Conservation (phyloP, 139 green algal species). For the Raphidocelis subcapitata region DNA sequence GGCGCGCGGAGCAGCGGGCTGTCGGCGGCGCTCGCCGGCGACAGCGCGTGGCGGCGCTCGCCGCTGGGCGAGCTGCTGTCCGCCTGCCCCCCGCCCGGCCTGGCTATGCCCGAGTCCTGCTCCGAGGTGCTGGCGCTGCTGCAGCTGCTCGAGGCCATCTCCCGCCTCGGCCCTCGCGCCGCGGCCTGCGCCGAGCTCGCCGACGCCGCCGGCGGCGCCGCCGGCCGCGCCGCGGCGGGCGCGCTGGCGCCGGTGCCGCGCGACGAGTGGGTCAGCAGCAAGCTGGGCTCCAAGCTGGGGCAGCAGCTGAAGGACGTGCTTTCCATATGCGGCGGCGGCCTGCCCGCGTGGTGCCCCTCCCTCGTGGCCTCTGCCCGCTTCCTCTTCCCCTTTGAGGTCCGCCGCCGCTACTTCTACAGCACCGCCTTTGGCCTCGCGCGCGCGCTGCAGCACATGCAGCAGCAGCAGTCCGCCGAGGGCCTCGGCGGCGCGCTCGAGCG, state of each 20-base stretch:
- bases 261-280: slow-evolving; percentile 81
- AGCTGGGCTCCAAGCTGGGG: slow-evolving; percentile 87
- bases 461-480: slow-evolving; percentile 66
- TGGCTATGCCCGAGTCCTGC: slow-evolving; percentile 26
- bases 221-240: background rate
- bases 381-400: slow-evolving; percentile 92
- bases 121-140: slow-evolving; percentile 68
- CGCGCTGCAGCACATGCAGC: slow-evolving; percentile 88
- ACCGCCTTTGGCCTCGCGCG: slow-evolving; percentile 86
- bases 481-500: slow-evolving; percentile 35
- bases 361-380: slow-evolving; percentile 66
- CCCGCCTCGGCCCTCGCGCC: slow-evolving; percentile 39
- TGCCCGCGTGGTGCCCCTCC: slow-evolving; percentile 80
- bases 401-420: slow-evolving; percentile 85
- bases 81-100: slow-evolving; percentile 32
- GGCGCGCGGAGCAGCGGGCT: background rate
- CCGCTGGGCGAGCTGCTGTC: slow-evolving; percentile 53
- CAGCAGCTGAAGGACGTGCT: slow-evolving; percentile 93
- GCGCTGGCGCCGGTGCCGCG: slow-evolving; percentile 40
- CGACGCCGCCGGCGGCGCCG: background rate
- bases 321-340: slow-evolving; percentile 77
- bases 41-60: background rate
- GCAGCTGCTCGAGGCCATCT: slow-evolving; percentile 71
- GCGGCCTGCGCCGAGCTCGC: slow-evolving; percentile 9
- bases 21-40: background rate